phyloP scores from a whole-genome alignment of 495 filamentous ascomycete genomes.

The Letharia columbiana region DNA sequence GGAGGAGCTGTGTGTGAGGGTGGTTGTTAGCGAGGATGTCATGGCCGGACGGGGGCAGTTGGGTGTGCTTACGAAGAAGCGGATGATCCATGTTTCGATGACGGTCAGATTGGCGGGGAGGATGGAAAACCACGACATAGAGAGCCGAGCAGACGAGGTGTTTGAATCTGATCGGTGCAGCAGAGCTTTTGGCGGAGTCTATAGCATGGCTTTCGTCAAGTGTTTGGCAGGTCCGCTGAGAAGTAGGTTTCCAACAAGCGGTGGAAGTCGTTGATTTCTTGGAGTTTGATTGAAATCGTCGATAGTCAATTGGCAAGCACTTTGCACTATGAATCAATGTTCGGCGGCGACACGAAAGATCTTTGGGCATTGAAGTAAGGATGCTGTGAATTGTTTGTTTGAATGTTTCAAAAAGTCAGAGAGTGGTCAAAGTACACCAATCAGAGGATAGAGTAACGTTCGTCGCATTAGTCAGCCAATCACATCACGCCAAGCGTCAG shows the following conservation, averaged over 20 bases:
- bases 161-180: not conserved
- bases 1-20: conserved; percentile 44
- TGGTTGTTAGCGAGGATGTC: conserved; percentile 9
- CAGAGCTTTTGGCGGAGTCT: not conserved
- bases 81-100: conserved; percentile 55
- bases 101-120: conserved; percentile 47
- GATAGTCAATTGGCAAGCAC: not conserved
- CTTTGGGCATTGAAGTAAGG: no score
- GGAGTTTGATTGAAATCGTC: not conserved
- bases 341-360: not conserved
- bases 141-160: not conserved
- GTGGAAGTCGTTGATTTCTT: not conserved
- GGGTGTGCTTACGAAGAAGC: conserved; percentile 49
- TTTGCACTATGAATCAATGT: not conserved
- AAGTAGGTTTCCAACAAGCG: not conserved
- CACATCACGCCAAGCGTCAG: no score
- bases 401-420: no score
- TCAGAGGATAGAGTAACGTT: not conserved
- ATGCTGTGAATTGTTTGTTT: no score
- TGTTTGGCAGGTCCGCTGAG: not conserved
- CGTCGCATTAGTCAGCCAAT: no score
- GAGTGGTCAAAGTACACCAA: not conserved
- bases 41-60: not conserved
- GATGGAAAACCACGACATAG: conserved; percentile 59
- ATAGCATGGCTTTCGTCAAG: conserved; percentile 4